These are phyloP conservation scores for Acer yangbiense DNA, from an alignment of 345 rosid genomes.

Conservation along the genomic window DNA sequence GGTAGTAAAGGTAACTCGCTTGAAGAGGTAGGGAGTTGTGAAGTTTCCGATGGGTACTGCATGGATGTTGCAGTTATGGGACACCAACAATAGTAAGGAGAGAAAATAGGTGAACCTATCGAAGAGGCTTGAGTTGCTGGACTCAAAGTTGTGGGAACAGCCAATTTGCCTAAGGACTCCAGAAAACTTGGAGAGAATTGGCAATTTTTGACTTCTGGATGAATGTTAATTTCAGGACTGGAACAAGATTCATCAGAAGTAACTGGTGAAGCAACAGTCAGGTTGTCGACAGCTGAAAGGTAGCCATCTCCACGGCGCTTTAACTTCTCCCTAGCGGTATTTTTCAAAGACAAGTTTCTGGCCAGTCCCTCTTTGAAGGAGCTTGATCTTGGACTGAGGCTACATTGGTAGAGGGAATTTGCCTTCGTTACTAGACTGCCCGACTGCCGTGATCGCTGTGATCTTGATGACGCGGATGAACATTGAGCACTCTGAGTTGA, in stretches of 20 bases:
- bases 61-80: constrained; percentile 57
- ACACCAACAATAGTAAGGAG: constrained; percentile 96
- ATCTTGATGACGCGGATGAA: constrained; percentile 36
- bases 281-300: constrained; percentile 49
- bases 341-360: constrained; percentile 53
- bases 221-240: constrained; percentile 32
- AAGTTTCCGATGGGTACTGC: constrained; percentile 39
- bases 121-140: constrained; percentile 44
- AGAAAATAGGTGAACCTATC: constrained; percentile 47
- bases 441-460: constrained; percentile 48
- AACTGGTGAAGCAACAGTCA: constrained; percentile 34
- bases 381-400: constrained; percentile 80
- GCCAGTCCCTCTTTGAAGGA: constrained; percentile 72
- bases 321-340: constrained; percentile 62
- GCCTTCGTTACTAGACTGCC: constrained; percentile 49
- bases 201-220: constrained; percentile 26
- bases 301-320: constrained; percentile 60
- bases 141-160: constrained; percentile 33
- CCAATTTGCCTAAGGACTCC: constrained; percentile 46
- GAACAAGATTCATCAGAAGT: constrained; percentile 33
- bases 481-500: constrained; percentile 23
- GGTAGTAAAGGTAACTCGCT: constrained; percentile 61
- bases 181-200: constrained; percentile 33
- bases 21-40: constrained; percentile 42
- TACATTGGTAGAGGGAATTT: constrained; percentile 59